Conservation (phyloP, 2,329 filamentous ascomycete species). For the Ceratocystis lukuohia region DNA sequence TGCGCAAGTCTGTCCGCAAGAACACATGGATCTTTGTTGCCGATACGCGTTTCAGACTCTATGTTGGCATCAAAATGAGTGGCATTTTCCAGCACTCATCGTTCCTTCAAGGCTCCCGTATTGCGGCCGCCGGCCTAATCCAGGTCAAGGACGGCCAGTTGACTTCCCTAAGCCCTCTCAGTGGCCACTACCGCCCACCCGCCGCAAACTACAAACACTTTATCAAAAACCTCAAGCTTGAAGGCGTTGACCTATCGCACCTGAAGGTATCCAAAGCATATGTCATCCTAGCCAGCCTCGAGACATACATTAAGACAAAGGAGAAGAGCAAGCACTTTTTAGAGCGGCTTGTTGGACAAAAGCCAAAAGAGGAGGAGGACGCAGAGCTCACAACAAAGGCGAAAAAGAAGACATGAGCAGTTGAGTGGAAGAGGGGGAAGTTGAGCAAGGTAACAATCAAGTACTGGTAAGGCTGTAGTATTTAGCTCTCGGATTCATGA, state of each 20-base stretch:
- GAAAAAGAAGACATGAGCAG: neutral
- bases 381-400: conserved; percentile 5
- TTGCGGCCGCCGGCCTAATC: conserved; percentile 71
- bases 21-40: conserved; percentile 92
- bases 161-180: conserved; percentile 55
- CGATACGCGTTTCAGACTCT: conserved; percentile 72
- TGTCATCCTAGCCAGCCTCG: conserved; percentile 66
- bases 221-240: conserved; percentile 55
- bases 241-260: conserved; percentile 64
- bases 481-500: neutral
- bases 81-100: conserved; percentile 86
- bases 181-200: conserved; percentile 76
- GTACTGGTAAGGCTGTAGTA: neutral
- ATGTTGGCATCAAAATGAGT: conserved; percentile 79
- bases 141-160: conserved; percentile 71
- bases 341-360: conserved; percentile 21
- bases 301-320: conserved; percentile 61
- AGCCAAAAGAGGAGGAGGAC: conserved; percentile 8
- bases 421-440: neutral
- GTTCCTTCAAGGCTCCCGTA: conserved; percentile 70
- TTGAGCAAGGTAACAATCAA: neutral
- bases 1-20: conserved; percentile 66
- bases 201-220: conserved; percentile 74
- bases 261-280: conserved; percentile 73
- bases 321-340: conserved; percentile 45